Conservation (phyloP, 805 yeast species). For the Kodamaea kakaduensis region DNA sequence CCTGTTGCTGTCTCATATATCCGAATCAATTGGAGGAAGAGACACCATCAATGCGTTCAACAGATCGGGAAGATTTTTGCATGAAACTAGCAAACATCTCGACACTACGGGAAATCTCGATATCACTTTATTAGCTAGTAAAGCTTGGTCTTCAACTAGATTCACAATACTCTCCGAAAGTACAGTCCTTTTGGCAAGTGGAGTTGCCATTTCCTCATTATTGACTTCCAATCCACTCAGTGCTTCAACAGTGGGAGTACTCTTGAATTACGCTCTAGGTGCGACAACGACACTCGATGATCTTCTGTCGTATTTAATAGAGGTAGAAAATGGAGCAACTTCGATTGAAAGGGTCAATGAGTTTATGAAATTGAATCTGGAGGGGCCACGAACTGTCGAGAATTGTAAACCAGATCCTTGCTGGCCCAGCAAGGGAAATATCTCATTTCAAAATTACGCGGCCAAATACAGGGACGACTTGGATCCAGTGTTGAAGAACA, state of each 20-base stretch:
- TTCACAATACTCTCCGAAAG: constrained; percentile 33
- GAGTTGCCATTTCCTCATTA: constrained; percentile 25
- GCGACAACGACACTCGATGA: constrained; percentile 29
- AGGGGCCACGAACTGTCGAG: no score
- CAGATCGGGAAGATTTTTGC: constrained; percentile 27
- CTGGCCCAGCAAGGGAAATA: constrained; percentile 47
- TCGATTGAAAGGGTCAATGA: constrained; percentile 37
- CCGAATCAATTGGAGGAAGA: constrained; percentile 35
- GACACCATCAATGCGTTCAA: constrained; percentile 33
- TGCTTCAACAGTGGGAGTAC: constrained; percentile 36
- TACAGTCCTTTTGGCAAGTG: constrained; percentile 27
- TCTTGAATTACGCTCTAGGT: constrained; percentile 33
- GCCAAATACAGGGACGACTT: constrained; percentile 23
- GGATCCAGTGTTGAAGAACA: constrained; percentile 24
- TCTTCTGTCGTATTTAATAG: constrained; percentile 32
- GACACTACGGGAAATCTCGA: constrained; percentile 21
- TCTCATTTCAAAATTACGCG: constrained; percentile 21
- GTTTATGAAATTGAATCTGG: no score
- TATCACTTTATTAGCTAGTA: constrained; percentile 20
- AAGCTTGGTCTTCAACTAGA: constrained; percentile 37
- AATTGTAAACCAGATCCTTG: constrained; percentile 43
- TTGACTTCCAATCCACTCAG: constrained; percentile 20
- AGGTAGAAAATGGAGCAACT: constrained; percentile 31
- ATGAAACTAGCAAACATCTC: constrained; percentile 22
- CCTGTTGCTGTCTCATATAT: constrained; percentile 32